These are phyloP conservation scores for Elasticomyces elasticus DNA, from an alignment of 495 filamentous ascomycete species.

Conservation along the genomic window DNA sequence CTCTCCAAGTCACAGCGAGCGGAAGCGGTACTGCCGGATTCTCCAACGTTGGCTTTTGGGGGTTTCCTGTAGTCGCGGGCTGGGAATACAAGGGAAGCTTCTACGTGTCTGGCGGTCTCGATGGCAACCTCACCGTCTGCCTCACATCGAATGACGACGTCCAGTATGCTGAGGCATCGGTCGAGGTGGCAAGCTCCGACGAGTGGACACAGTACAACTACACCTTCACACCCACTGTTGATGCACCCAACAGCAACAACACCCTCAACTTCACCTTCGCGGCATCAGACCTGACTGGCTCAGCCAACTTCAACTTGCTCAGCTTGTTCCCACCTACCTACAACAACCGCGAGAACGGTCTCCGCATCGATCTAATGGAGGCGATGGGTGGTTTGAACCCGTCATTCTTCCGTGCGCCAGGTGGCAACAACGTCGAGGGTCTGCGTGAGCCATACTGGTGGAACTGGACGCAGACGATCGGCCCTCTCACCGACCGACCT, in stretches of 20 bases:
- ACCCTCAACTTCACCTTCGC: conserved; percentile 32
- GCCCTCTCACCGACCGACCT: conserved; percentile 27
- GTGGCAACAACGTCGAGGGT: conserved; percentile 34
- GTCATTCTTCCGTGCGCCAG: conserved; percentile 19
- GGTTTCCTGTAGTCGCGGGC: conserved; percentile 13
- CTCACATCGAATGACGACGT: conserved; percentile 40
- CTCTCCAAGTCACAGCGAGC: conserved; percentile 42
- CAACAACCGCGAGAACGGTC: conserved; percentile 30
- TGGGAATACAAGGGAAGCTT: conserved; percentile 31
- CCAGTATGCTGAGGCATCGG: conserved; percentile 36
- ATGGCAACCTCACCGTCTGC: conserved; percentile 30
- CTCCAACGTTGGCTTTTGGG: conserved; percentile 26
- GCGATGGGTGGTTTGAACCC: conserved; percentile 26
- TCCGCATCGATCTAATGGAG: conserved; percentile 29
- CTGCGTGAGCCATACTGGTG: conserved; percentile 25
- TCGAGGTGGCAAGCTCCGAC: conserved; percentile 31
- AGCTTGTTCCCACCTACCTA: conserved; percentile 33
- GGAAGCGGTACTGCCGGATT: conserved; percentile 12
- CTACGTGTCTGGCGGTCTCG: conserved; percentile 27
- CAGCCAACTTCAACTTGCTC: conserved; percentile 31
- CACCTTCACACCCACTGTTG: conserved; percentile 30
- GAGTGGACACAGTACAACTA: conserved; percentile 44
- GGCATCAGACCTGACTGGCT: conserved; percentile 22
- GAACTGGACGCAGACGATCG: conserved; percentile 33
- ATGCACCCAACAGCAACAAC: conserved; percentile 31